Conservation (phyloP, 2,329 filamentous ascomycete species). For the Aphanoascus verrucosus region DNA sequence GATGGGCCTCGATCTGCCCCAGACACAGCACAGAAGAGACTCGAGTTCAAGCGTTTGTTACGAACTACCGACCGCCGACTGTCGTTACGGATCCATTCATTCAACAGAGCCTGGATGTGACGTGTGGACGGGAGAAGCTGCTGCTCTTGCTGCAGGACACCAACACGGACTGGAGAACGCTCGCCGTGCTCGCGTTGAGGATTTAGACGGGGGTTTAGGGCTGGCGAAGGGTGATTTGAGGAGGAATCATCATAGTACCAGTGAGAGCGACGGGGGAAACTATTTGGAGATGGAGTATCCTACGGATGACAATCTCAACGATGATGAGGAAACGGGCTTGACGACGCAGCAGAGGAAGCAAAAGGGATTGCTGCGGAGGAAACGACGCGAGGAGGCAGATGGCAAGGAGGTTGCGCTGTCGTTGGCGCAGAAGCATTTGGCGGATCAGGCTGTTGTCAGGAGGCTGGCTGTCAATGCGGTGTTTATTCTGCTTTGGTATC, state of each 20-base stretch:
- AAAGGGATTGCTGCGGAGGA: conserved; percentile 55
- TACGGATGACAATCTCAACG: conserved; percentile 58
- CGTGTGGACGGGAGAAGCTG: not conserved
- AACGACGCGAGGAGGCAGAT: conserved; percentile 40
- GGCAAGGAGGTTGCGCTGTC: conserved; percentile 44
- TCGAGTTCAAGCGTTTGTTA: not conserved
- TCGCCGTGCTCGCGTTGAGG: too few relatives aligned
- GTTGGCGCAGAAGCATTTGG: conserved; percentile 58
- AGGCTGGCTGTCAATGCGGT: conserved; percentile 61
- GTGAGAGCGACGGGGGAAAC: conserved; percentile 25
- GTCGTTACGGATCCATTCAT: not conserved
- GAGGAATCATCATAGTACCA: too few relatives aligned
- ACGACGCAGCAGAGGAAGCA: conserved; percentile 58
- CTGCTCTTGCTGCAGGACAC: too few relatives aligned
- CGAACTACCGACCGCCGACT: not conserved
- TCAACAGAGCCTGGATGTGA: conserved; percentile 3
- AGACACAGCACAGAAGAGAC: not conserved
- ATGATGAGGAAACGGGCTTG: conserved; percentile 83
- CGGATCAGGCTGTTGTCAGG: conserved; percentile 61
- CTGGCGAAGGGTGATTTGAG: not conserved
- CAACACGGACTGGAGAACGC: too few relatives aligned
- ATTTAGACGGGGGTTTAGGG: too few relatives aligned
- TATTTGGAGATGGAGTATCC: conserved; percentile 13
- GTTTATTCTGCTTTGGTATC: conserved; percentile 80
- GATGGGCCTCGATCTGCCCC: conserved; percentile 8